Percentiles rank a stretch among this genome's conserved stretches.
These are phyloP conservation scores for Scenedesmus sp. DNA, from an alignment of 163 green algal genomes.

Conservation along the genomic window DNA sequence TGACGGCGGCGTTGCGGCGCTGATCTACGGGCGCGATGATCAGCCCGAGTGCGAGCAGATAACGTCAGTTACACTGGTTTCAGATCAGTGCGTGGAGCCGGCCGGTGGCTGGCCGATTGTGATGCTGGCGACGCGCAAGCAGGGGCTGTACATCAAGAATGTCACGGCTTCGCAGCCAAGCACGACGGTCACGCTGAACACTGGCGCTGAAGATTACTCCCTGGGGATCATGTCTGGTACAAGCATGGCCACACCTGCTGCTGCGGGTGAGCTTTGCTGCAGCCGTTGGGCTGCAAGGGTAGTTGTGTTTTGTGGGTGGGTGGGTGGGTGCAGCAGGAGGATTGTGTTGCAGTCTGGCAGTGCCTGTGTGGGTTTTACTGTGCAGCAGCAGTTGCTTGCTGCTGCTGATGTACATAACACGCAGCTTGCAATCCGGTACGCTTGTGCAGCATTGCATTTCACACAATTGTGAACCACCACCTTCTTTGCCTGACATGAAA, in stretches of 20 bases:
- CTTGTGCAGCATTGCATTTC: background rate
- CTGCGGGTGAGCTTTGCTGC: background rate
- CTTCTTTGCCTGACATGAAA: no score
- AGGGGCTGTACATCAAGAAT: background rate
- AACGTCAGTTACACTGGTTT: background rate
- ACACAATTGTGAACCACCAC: background rate
- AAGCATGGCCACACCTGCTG: conserved; percentile 3
- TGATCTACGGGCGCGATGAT: background rate
- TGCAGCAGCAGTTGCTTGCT: background rate
- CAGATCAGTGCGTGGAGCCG: background rate
- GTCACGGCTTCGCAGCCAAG: background rate
- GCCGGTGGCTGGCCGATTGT: background rate
- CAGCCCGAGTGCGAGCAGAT: conserved; percentile 1
- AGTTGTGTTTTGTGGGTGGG: background rate
- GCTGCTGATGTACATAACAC: background rate
- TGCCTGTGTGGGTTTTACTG: no score
- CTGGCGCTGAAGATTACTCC: background rate
- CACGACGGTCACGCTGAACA: background rate
- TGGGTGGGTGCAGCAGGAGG: background rate
- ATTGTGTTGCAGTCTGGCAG: background rate
- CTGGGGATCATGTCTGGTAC: background rate
- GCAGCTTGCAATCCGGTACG: background rate
- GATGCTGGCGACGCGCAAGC: background rate
- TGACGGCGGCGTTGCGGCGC: background rate
- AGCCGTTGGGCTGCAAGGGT: background rate